A percentile compares a stretch with the other conserved stretches of the same genome.
Conservation (phyloP, 768 basidiomycete genomes). For the Suillus alpinus region DNA sequence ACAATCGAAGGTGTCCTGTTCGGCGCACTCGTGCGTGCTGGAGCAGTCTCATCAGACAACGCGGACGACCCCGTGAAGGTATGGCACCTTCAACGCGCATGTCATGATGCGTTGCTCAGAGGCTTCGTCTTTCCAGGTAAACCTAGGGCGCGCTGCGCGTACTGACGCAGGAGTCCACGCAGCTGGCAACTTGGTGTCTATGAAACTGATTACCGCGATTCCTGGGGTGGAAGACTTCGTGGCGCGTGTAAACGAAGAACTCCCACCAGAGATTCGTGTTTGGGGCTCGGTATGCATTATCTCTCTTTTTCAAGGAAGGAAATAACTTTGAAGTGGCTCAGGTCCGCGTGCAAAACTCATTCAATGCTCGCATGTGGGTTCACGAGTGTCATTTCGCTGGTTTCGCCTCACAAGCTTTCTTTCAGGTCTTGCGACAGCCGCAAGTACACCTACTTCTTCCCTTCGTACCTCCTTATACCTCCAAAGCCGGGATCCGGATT, state of each 20-base stretch:
- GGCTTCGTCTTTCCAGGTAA: constrained; percentile 50
- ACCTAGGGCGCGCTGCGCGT: constrained; percentile 82
- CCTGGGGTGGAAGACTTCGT: constrained; percentile 73
- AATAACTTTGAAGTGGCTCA: constrained; percentile 21
- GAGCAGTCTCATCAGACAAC: constrained; percentile 94
- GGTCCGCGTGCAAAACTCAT: constrained; percentile 76
- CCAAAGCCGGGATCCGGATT: constrained; percentile 77
- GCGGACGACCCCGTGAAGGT: constrained; percentile 89
- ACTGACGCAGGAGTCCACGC: constrained; percentile 99
- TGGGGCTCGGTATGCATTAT: constrained; percentile 69
- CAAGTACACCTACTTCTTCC: constrained; percentile 97
- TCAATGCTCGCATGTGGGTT: constrained; percentile 71
- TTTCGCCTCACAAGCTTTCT: not conserved
- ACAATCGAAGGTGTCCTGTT: constrained; percentile 94
- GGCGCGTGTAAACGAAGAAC: constrained; percentile 72
- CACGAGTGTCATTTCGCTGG: not conserved
- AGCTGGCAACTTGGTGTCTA: constrained; percentile 88
- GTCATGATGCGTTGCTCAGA: not conserved
- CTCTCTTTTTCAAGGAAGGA: not conserved
- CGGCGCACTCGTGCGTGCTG: constrained; percentile 81
- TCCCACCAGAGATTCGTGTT: constrained; percentile 91
- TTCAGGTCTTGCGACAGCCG: constrained; percentile 86
- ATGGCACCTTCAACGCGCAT: constrained; percentile 3
- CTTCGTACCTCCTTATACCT: constrained; percentile 88
- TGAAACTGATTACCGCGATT: constrained; percentile 82